Evolutionary conservation across 768 basidiomycete genomes (phyloP).

Genomic region (Tulasnella calospora): DNA sequence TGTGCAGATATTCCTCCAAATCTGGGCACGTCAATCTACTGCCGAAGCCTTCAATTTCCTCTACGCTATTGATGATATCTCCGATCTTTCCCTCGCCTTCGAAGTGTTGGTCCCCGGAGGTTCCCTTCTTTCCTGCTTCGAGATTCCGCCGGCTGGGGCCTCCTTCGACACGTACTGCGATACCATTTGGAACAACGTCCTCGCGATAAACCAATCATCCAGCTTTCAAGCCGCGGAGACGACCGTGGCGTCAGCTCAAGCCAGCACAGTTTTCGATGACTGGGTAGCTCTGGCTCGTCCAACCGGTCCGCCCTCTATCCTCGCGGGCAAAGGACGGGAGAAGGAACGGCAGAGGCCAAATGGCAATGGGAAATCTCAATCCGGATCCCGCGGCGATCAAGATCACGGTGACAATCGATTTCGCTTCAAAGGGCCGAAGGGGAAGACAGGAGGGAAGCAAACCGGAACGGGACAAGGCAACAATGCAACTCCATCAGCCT

Average conservation of each 20-base stretch:
- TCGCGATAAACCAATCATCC: not conserved
- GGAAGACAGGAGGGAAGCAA: not conserved
- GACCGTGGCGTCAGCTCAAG: not conserved
- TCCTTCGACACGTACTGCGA: not conserved
- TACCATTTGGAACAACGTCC: not conserved
- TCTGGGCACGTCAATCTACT: not conserved
- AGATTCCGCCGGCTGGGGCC: not conserved
- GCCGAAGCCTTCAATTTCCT: not conserved
- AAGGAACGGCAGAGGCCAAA: not conserved
- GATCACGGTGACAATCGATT: not conserved
- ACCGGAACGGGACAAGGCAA: not conserved
- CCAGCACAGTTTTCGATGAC: not conserved
- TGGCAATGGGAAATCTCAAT: not conserved
- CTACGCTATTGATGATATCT: not conserved
- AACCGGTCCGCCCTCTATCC: not conserved
- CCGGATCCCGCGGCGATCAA: not conserved
- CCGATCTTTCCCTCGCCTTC: not conserved
- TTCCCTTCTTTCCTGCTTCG: not conserved
- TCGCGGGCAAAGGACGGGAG: not conserved
- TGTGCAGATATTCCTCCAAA: not conserved
- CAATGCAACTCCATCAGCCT: not conserved
- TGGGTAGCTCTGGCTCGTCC: not conserved
- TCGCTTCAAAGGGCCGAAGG: no score
- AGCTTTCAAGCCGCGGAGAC: not conserved
- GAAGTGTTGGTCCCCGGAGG: not conserved